A percentile compares a stretch with the other conserved stretches of the same genome.
Conservation (phyloP, 345 rosid species). For the Eucalyptus curtisii region DNA sequence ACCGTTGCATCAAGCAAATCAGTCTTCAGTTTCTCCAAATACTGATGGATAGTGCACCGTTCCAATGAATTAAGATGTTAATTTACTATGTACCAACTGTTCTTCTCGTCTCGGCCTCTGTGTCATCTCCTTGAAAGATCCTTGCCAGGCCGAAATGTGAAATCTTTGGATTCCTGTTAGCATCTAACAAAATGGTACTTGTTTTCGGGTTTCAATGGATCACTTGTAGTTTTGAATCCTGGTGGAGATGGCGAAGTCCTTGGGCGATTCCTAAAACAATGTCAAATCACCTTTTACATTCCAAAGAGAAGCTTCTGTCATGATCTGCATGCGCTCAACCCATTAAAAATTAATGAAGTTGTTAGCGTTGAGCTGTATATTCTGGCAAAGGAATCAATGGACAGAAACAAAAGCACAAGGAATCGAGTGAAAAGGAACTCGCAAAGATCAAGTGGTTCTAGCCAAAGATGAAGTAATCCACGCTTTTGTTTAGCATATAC, state of each 20-base stretch:
- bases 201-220: neutral
- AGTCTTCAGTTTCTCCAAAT: neutral
- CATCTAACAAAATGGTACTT: neutral
- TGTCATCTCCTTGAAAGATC: neutral
- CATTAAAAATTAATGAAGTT: neutral
- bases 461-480: neutral
- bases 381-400: neutral
- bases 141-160: neutral
- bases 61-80: neutral
- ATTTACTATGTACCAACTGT: neutral
- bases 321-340: neutral
- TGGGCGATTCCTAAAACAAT: neutral
- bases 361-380: neutral
- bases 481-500: neutral
- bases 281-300: neutral
- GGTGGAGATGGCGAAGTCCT: neutral
- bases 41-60: neutral
- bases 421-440: neutral
- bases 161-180: neutral
- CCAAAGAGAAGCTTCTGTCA: neutral
- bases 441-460: neutral
- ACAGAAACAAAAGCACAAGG: neutral
- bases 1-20: neutral
- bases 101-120: neutral
- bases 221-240: neutral